Conservation (phyloP, 1,139 yeast species). For the Pneumocystis jirovecii region DNA sequence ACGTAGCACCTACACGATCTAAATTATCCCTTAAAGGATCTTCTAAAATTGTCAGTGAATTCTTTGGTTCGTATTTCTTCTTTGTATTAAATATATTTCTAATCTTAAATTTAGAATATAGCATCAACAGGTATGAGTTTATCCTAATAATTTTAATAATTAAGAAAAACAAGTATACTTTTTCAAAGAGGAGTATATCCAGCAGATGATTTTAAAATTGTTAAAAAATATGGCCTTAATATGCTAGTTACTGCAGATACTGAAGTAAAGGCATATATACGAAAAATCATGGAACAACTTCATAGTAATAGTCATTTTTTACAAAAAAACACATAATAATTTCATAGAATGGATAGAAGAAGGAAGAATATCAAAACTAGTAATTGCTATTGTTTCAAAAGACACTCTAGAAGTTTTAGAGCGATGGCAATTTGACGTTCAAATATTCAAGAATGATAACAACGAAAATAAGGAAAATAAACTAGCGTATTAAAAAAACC, state of each 20-base stretch:
- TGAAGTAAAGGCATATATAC: constrained; percentile 57
- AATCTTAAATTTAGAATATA: neutral
- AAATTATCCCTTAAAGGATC: constrained; percentile 63
- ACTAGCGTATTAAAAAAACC: neutral
- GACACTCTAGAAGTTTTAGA: constrained; percentile 58
- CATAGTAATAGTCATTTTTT: constrained; percentile 29
- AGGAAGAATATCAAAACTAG: constrained; percentile 52
- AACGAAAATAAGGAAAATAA: constrained; percentile 6
- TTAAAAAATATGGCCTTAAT: constrained; percentile 67
- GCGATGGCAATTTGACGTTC: constrained; percentile 72
- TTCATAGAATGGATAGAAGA: constrained; percentile 53
- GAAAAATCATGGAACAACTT: constrained; percentile 55
- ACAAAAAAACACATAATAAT: neutral
- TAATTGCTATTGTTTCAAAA: constrained; percentile 56
- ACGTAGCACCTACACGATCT: constrained; percentile 28
- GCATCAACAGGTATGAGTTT: constrained; percentile 9
- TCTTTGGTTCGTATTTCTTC: constrained; percentile 34
- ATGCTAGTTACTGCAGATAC: constrained; percentile 61
- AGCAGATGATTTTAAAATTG: constrained; percentile 67
- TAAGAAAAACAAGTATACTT: constrained; percentile 61
- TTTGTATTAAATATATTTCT: neutral
- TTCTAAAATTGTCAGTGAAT: constrained; percentile 63
- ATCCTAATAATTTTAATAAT: constrained; percentile 23
- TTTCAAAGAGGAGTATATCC: constrained; percentile 89
- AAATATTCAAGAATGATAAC: constrained; percentile 22